A percentile compares a stretch with the other conserved stretches of the same genome.
Conservation (phyloP, 305 asterid species). For the Solanum hybrid region DNA sequence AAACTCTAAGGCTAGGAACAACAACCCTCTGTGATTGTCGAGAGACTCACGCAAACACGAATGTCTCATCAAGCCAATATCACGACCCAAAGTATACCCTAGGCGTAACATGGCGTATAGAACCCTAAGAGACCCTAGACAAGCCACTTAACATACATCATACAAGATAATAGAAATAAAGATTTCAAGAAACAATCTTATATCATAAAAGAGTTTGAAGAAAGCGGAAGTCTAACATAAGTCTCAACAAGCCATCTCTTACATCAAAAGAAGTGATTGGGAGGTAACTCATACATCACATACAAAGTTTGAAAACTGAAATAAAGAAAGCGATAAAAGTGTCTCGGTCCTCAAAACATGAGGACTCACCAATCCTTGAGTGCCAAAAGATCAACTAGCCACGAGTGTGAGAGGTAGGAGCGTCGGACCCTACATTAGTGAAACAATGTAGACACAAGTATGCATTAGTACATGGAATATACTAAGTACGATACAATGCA, state of each 20-base stretch:
- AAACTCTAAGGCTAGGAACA: not conserved
- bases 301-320: not conserved
- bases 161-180: not conserved
- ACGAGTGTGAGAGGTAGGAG: not conserved
- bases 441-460: not conserved
- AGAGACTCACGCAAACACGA: not conserved
- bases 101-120: no score
- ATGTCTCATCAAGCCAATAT: not conserved
- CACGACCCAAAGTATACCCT: not conserved
- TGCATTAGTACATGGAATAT: not conserved
- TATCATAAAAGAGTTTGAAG: not conserved
- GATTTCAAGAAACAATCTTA: not conserved
- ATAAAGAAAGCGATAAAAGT: not conserved
- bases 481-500: not conserved
- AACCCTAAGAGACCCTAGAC: not conserved
- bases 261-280: no score
- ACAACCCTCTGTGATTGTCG: not conserved
- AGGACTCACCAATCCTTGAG: not conserved
- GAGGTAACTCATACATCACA: not conserved
- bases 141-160: not conserved
- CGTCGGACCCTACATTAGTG: not conserved
- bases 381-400: not conserved
- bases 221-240: not conserved
- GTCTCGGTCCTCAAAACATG: not conserved
- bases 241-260: not conserved